phyloP scores from a whole-genome alignment of 371 early-diverging fungal species.

The Dipsacomyces acuminosporus region DNA sequence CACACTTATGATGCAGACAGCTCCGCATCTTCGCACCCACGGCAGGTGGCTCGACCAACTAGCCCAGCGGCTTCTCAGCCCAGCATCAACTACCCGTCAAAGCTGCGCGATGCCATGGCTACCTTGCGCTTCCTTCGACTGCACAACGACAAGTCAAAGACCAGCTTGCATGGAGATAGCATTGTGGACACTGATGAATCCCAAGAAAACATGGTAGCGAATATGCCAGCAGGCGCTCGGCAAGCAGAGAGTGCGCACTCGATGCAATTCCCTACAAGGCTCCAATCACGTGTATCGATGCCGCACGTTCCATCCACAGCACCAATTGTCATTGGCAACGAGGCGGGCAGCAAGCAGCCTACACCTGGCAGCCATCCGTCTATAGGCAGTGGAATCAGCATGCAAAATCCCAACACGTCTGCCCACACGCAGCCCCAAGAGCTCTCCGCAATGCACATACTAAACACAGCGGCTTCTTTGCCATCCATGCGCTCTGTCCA shows the following conservation, averaged over 20 bases:
- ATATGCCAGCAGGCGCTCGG: neutral
- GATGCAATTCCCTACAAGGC: constrained; percentile 13
- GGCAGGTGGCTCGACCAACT: constrained; percentile 9
- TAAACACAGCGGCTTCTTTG: constrained; percentile 32
- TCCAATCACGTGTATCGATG: constrained; percentile 34
- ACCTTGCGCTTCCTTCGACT: constrained; percentile 40
- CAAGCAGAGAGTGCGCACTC: constrained; percentile 11
- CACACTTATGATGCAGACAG: neutral
- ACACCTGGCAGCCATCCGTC: neutral
- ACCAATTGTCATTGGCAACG: neutral
- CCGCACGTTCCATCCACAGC: constrained; percentile 13
- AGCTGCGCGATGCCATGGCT: constrained; percentile 46
- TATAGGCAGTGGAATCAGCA: constrained; percentile 3
- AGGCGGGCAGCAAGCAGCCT: neutral
- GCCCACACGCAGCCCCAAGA: constrained; percentile 22
- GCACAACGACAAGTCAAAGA: constrained; percentile 24
- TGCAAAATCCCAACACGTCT: constrained; percentile 3
- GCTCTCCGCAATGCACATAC: constrained; percentile 42
- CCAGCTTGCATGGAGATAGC: constrained; percentile 21
- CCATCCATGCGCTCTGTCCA: constrained; percentile 32
- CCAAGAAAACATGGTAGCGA: constrained; percentile 5
- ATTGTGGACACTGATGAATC: constrained; percentile 31
- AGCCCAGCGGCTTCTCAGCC: constrained; percentile 41
- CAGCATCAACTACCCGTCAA: constrained; percentile 38
- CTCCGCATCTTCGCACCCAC: constrained; percentile 6